A percentile compares a stretch with the other conserved stretches of the same genome.
phyloP scores from a whole-genome alignment of 2,329 filamentous ascomycete species.

The Aspergillus ochraceoroseus region DNA sequence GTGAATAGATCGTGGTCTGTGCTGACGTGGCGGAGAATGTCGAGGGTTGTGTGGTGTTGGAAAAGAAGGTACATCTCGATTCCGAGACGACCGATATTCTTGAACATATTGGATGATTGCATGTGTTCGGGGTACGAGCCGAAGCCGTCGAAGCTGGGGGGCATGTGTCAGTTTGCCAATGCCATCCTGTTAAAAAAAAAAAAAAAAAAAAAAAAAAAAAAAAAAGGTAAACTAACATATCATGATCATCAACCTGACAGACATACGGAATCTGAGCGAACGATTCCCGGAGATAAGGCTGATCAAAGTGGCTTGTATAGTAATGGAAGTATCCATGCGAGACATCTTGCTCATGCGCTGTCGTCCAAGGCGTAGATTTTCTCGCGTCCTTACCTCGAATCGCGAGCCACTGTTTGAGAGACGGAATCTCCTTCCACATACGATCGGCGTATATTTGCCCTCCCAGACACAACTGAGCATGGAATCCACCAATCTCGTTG shows the following conservation, averaged over 20 bases:
- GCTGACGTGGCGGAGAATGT: conserved; percentile 82
- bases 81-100: conserved; percentile 91
- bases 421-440: conserved; percentile 90
- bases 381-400: conserved; percentile 90
- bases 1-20: conserved; percentile 92
- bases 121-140: conserved; percentile 97
- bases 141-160: conserved; percentile 81
- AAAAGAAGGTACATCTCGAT: conserved; percentile 98
- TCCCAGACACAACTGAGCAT: conserved; percentile 84
- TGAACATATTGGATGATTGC: conserved; percentile 96
- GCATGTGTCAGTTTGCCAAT: conserved; percentile 15
- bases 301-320: conserved; percentile 97
- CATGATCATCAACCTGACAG: conserved; percentile 89
- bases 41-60: conserved; percentile 93
- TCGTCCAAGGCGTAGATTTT: conserved; percentile 86
- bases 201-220: neutral
- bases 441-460: conserved; percentile 95
- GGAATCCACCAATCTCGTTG: conserved; percentile 90
- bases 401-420: conserved; percentile 89
- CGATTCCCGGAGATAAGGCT: conserved; percentile 86
- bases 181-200: neutral
- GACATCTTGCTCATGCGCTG: conserved; percentile 90
- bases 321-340: conserved; percentile 98
- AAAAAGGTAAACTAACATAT: conserved; percentile 67
- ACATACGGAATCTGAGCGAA: conserved; percentile 97